Percentiles rank a stretch among this genome's conserved stretches.
These are phyloP conservation scores for Bacidia gigantensis DNA, from an alignment of 495 filamentous ascomycete genomes.

Conservation along the genomic window DNA sequence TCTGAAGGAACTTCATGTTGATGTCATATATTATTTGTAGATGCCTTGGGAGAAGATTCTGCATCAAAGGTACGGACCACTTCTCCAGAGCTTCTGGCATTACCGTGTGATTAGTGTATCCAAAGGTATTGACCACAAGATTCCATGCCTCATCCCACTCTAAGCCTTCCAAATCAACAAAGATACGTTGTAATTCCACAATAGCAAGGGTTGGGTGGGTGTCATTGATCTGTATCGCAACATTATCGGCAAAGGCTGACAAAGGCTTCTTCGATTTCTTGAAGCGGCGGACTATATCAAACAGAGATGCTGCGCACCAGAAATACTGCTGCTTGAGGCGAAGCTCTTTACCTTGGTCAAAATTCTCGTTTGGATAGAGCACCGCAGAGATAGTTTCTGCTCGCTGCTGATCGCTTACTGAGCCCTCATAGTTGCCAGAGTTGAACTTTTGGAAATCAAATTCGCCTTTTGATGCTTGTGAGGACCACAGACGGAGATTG, in stretches of 20 bases:
- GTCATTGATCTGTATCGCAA: slow-evolving; percentile 96
- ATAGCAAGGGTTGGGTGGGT: slow-evolving; percentile 95
- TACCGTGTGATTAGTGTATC: slow-evolving; percentile 97
- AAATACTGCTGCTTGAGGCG: slow-evolving; percentile 99
- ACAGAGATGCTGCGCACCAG: slow-evolving; percentile 94
- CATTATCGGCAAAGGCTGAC: slow-evolving; percentile 83
- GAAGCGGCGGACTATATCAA: slow-evolving; percentile 92
- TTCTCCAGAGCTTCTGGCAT: slow-evolving; percentile 95
- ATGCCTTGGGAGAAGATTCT: slow-evolving; percentile 86
- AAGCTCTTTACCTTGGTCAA: slow-evolving; percentile 92
- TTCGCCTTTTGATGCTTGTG: slow-evolving; percentile 90
- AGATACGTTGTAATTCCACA: slow-evolving; percentile 84
- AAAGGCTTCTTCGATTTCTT: slow-evolving; percentile 90
- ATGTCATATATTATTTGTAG: slow-evolving; percentile 98
- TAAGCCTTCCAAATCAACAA: slow-evolving; percentile 78
- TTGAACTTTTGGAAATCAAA: slow-evolving; percentile 99
- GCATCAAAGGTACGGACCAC: slow-evolving; percentile 88
- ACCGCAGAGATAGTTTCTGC: slow-evolving; percentile 98
- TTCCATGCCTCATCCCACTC: slow-evolving; percentile 90
- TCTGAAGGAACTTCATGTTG: slow-evolving; percentile 85
- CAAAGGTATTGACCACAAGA: slow-evolving; percentile 65
- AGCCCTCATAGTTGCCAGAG: slow-evolving; percentile 91
- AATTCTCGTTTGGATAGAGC: slow-evolving; percentile 92
- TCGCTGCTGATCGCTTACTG: slow-evolving; percentile 86
- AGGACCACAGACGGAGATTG: slow-evolving; percentile 92